Evolutionary conservation across 1,139 yeast genomes (phyloP).

Genomic region (Scheffersomyces illinoinensis): DNA sequence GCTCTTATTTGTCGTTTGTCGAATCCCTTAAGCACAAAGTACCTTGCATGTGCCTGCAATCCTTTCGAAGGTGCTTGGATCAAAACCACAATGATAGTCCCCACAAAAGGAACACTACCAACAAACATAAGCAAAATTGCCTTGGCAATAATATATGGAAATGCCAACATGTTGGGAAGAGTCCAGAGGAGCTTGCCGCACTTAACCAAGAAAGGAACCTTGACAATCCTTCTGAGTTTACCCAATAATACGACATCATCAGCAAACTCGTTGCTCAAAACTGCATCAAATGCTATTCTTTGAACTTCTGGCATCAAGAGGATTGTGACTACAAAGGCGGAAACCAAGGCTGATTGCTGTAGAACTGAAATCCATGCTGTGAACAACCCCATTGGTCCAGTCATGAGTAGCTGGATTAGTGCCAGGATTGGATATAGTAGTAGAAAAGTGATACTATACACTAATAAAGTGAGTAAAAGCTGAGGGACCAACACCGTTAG

Average conservation of each 20-base stretch:
- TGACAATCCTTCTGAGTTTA: conserved; percentile 38
- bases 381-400: conserved; percentile 56
- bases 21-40: conserved; percentile 60
- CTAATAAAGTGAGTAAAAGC: conserved; percentile 39
- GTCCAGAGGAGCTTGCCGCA: conserved; percentile 22
- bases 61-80: conserved; percentile 64
- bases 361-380: conserved; percentile 55
- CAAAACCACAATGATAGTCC: conserved; percentile 56
- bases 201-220: conserved; percentile 32
- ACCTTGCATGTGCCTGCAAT: conserved; percentile 54
- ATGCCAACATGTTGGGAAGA: conserved; percentile 24
- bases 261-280: conserved; percentile 50
- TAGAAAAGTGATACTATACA: conserved; percentile 40
- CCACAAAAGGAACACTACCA: conserved; percentile 60
- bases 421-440: conserved; percentile 52
- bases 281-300: conserved; percentile 56
- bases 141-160: conserved; percentile 28
- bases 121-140: conserved; percentile 35
- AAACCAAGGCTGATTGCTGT: conserved; percentile 52
- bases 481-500: conserved; percentile 49
- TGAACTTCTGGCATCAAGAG: conserved; percentile 61
- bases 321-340: conserved; percentile 50
- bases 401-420: conserved; percentile 44
- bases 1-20: conserved; percentile 36
- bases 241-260: conserved; percentile 51